These are phyloP conservation scores for Triangularia verruculosa DNA, from an alignment of 2,329 filamentous ascomycete species.

Conservation along the genomic window DNA sequence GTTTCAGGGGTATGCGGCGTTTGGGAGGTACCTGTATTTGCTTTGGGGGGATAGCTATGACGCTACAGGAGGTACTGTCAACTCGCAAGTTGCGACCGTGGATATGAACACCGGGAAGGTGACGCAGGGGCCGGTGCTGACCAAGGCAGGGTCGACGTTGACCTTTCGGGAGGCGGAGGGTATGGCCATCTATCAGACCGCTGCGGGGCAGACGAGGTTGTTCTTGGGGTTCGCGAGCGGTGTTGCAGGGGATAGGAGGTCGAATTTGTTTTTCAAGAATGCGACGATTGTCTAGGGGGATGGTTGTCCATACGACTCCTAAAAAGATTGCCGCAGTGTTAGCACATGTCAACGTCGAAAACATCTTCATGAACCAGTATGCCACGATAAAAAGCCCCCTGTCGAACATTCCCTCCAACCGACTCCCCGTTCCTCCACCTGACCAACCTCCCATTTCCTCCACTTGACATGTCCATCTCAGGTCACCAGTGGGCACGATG, in stretches of 20 bases:
- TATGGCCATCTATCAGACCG: slow-evolving; percentile 14
- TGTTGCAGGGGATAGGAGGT: slow-evolving; percentile 11
- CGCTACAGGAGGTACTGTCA: slow-evolving; percentile 1
- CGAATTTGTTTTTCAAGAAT: slow-evolving; percentile 19
- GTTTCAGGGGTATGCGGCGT: slow-evolving; percentile 16
- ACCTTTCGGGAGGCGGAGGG: slow-evolving; percentile 15
- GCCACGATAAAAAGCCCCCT: too few species aligned
- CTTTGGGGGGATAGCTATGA: slow-evolving; percentile 16
- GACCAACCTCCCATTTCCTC: too few species aligned
- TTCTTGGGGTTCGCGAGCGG: slow-evolving; percentile 16
- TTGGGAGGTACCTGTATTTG: slow-evolving; percentile 12
- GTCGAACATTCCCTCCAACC: too few species aligned
- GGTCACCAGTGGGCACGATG: too few species aligned
- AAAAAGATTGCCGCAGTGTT: background rate
- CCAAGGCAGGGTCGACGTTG: slow-evolving; percentile 13
- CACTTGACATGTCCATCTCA: too few species aligned
- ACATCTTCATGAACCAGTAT: background rate
- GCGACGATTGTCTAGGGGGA: slow-evolving; percentile 1
- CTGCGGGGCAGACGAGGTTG: slow-evolving; percentile 6
- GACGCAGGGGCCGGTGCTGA: slow-evolving; percentile 13
- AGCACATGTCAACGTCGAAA: too few species aligned
- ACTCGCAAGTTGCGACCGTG: slow-evolving; percentile 11
- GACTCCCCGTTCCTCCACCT: too few species aligned
- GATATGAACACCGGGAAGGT: slow-evolving; percentile 13
- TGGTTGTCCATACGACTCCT: too few species aligned